phyloP scores from a whole-genome alignment of 257 asterid genomes.

The Ehretia macrophylla region DNA sequence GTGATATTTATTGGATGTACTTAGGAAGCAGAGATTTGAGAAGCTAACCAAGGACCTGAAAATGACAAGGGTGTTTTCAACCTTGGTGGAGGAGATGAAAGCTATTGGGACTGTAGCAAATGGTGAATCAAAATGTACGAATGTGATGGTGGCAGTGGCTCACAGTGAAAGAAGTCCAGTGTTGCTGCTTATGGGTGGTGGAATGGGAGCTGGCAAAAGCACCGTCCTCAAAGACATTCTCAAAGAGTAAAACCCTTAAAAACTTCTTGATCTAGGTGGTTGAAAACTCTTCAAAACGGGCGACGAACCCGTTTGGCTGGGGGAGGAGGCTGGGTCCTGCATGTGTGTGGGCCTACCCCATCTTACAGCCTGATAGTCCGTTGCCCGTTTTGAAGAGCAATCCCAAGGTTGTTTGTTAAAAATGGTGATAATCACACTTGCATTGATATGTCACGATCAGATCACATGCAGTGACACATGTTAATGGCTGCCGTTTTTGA shows the following conservation, averaged over 20 bases:
- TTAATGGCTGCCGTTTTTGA: too few relatives aligned
- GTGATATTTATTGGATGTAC: not conserved
- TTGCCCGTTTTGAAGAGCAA: too few relatives aligned
- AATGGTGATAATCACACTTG: too few relatives aligned
- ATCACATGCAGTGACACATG: too few relatives aligned
- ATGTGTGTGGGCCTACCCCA: too few relatives aligned
- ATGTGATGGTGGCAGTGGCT: slow-evolving; percentile 80
- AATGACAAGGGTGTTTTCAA: slow-evolving; percentile 62
- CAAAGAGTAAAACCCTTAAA: slow-evolving; percentile 49
- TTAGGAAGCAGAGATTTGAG: slow-evolving; percentile 85
- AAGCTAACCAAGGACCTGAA: slow-evolving; percentile 65
- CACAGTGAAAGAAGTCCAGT: slow-evolving; percentile 68
- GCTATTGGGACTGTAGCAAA: slow-evolving; percentile 43
- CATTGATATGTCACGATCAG: too few relatives aligned
- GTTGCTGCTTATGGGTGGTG: slow-evolving; percentile 94
- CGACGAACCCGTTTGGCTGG: too few relatives aligned
- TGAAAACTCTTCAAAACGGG: too few relatives aligned
- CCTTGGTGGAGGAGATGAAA: slow-evolving; percentile 79
- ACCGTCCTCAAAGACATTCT: slow-evolving; percentile 86
- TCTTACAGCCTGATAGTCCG: too few relatives aligned
- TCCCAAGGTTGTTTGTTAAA: too few relatives aligned
- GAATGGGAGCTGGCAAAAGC: slow-evolving; percentile 99
- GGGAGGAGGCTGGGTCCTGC: too few relatives aligned
- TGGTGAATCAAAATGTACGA: slow-evolving; percentile 37
- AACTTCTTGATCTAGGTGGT: not conserved